Base-by-base conservation (phyloP, 176 grass and related monocot genomes). In the Tuctoria greenei region DNA sequence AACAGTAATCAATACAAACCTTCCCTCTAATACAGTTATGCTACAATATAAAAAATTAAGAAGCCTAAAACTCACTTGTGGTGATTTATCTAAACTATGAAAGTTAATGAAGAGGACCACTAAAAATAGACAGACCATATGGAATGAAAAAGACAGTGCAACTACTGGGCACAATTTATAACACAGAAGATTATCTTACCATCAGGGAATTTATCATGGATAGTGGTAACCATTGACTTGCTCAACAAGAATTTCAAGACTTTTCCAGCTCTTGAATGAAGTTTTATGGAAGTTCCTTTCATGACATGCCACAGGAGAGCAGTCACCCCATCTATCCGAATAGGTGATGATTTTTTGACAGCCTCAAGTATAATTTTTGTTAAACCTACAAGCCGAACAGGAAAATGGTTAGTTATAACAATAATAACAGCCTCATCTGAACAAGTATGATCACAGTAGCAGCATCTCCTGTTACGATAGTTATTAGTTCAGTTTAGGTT, bases 261-360 rank as follows among this genome's bases (percentile, higher is more conserved):
- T 57, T 77, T 83, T 74, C 64, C 88, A 91, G 88, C 88, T 85
- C 46, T 91, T 64, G 94, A 97, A 63, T 97, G 94, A 80, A 97
- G 91, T 41, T 70, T 93, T 60, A 74, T 57, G 39, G 85, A 84
- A 83, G 81, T 86, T 65, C 94, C 88, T 89, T 79, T 89, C 88
- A 97, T 97, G 57, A 82, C 78, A 80, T 97, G 57, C 66, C 83
- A 93, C 57, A 93, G 41, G 80, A 97, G 89, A 91, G 91, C 84
- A 60, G 75, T 72, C 72, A 50, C 86, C 64, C 91, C 91, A 24
- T 83, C 88, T 75, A 72, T 90, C 69, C 69, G 75, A 73, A 67
- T 21, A 55, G 88, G 55, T 55, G 87, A 89, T 21, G 94, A 77
- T 59, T 70, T 87, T 87, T 91, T 89, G 44, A 72, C 84, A 78